Evolutionary conservation across 192 early-diverging fungal genomes (phyloP), one percentile per base, ranked within the genome.

Genomic region (Linnemannia elongata): DNA sequence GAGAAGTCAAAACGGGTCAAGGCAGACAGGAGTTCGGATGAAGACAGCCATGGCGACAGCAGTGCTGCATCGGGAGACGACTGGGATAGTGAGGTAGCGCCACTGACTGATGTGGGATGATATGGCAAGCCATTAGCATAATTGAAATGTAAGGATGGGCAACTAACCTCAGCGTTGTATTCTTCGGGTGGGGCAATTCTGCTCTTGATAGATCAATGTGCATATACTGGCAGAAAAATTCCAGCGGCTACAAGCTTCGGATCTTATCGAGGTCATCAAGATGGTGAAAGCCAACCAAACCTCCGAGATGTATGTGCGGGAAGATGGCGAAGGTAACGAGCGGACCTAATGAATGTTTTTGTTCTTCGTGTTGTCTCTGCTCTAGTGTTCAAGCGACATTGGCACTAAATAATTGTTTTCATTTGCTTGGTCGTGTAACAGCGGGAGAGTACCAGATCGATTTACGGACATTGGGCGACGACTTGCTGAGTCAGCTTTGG

Each of bases 401-500:
- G n/a, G 35, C n/a, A 12, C 47, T 52, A 75, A 15, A 0, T 35
- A 30, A 36, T 30, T 22, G 36, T 36, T 17, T 36, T 17, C 36
- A 39, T 72, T 33, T 55, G 12, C 33, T 20, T 36, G 12, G 2
- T 72, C 22, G 20, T 5, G 9, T 52, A 39, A 4, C 68, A 85
- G 71, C 79, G 72, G 89, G 89, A 4, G 89, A 90, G 39, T 90
- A 88, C 72, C 89, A 90, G 35, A 78, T 90, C 36, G 89, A 90
- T 74, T 72, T 90, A 41, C 70, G 83, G 72, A 88, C 89, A 17
- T 38, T 90, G 24, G 85, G 80, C 8, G 79, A 82, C 52, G 80
- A 88, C 33, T 80, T 90, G 22, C 42, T 88, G 18, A 78, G 81
- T 66, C 72, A 69, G 24, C 69, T 90, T 39, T 90, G 89, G 89